Evolutionary conservation across 176 grass and related monocot genomes (phyloP), one percentile per base, ranked within the genome.

Genomic region (Avena atlantica): DNA sequence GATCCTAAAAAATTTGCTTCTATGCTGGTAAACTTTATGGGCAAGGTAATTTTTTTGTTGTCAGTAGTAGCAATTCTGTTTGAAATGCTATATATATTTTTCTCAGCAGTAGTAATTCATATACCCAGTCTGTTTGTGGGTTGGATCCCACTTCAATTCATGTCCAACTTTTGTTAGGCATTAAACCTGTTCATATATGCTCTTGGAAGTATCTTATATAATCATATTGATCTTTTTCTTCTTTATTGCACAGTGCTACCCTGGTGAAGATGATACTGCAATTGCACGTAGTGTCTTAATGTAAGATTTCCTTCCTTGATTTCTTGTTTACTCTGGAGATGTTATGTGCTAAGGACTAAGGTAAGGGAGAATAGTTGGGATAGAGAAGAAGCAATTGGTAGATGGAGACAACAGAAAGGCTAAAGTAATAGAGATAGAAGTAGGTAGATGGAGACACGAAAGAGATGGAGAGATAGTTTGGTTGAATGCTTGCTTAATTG

Each of bases 211-310:
- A 2, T 60, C 31, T 64, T 36, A 63, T 31, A 60, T 57, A 83
- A 47, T n/a, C 40, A 65, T 69, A 17, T 87, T 85, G 58, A 29
- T 92, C 34, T 85, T 74, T 83, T 60, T 29, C 78, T 74, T 27
- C 76, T 72, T 78, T 52, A 72, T 57, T 48, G 9, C 84, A 79
- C 85, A 99, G 97, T 99, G 97, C 86, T 99, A 99, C 81, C 94
- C 97, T 88, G 94, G 91, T 57, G 97, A 99, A 89, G 97, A 99
- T 86, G 97, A 99, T 89, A 83, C 85, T 73, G 97, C 94, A 93
- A 96, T 96, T 89, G 92, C 97, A 85, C 94, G 90, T 64, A 91
- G 91, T 84, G 87, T 96, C 51, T 84, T 99, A 78, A 85, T 94
- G 97, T 99, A 93, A 91, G 94, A 87, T 63, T 69, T 85, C 14